Conservation (phyloP, 164 flowering plant genomes). For the Protea cynaroides region DNA sequence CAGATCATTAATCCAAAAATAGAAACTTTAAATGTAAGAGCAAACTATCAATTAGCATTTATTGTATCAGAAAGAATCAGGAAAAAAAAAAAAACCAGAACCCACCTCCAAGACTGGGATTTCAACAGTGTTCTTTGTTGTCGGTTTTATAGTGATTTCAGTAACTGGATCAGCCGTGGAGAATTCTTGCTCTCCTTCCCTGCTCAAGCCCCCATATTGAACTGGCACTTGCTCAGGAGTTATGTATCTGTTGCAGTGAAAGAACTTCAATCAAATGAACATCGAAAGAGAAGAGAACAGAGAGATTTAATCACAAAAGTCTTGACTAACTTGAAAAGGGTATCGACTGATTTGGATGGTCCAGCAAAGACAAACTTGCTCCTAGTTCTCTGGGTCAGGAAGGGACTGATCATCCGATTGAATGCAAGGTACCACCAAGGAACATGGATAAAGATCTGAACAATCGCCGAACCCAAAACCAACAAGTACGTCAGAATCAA, state of each 20-base stretch:
- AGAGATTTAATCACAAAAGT: neutral
- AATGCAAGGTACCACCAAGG: conserved; percentile 97
- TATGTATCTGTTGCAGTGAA: conserved; percentile 36
- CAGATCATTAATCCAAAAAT: conserved; percentile 3
- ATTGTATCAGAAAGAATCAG: no score
- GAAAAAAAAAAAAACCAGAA: no score
- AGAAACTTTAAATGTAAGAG: neutral
- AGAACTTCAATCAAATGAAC: neutral
- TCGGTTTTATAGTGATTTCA: conserved; percentile 47
- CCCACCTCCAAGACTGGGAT: conserved; percentile 46
- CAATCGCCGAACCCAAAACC: neutral
- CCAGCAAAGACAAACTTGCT: conserved; percentile 95
- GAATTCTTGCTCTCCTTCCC: conserved; percentile 47
- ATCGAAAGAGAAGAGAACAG: no score
- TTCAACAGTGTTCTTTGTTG: conserved; percentile 46
- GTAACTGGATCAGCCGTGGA: conserved; percentile 38
- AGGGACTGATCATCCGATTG: conserved; percentile 72
- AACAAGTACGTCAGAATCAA: neutral
- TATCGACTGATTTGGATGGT: conserved; percentile 73
- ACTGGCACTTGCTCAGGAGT: conserved; percentile 67
- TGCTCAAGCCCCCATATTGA: conserved; percentile 59
- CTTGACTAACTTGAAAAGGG: conserved; percentile 75
- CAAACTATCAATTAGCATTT: no score
- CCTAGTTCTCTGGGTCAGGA: conserved; percentile 85
- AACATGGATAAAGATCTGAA: conserved; percentile 81